phyloP scores from a whole-genome alignment of 192 early-diverging fungal species.

The Gryganskiella cystojenkinii region DNA sequence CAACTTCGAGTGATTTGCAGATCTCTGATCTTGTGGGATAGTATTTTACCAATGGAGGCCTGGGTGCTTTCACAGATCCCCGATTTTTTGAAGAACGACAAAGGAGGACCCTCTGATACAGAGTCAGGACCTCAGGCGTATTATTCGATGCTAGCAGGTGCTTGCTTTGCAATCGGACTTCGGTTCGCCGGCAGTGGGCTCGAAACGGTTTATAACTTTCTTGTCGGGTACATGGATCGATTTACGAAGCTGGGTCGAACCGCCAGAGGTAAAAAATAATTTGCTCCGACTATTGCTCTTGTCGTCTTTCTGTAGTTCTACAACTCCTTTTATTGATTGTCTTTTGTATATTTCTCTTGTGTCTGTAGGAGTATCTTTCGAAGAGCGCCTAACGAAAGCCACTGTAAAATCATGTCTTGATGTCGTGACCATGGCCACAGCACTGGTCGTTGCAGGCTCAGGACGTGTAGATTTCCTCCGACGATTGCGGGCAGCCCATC shows the following conservation, averaged over 20 bases:
- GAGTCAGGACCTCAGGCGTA: constrained; percentile 66
- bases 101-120: constrained; percentile 12
- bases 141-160: constrained; percentile 74
- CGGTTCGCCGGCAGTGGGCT: constrained; percentile 74
- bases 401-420: constrained; percentile 76
- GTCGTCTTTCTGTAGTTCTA: constrained; percentile 1
- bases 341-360: background rate
- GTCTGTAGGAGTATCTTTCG: constrained; percentile 59
- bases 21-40: constrained; percentile 82
- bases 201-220: constrained; percentile 54
- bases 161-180: constrained; percentile 74
- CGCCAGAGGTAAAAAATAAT: constrained; percentile 53
- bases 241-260: constrained; percentile 53
- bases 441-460: constrained; percentile 85
- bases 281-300: too few species aligned
- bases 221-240: constrained; percentile 65
- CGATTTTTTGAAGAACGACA: constrained; percentile 57
- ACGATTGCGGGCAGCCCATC: constrained; percentile 66
- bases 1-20: constrained; percentile 73
- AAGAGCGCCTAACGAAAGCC: constrained; percentile 71
- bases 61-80: constrained; percentile 80
- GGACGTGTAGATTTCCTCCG: constrained; percentile 74
- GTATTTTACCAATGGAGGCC: constrained; percentile 63
- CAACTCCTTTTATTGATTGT: background rate
- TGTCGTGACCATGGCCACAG: constrained; percentile 66